Base-by-base conservation (phyloP, 352 stramenopile genomes). In the Phytophthora meadii region DNA sequence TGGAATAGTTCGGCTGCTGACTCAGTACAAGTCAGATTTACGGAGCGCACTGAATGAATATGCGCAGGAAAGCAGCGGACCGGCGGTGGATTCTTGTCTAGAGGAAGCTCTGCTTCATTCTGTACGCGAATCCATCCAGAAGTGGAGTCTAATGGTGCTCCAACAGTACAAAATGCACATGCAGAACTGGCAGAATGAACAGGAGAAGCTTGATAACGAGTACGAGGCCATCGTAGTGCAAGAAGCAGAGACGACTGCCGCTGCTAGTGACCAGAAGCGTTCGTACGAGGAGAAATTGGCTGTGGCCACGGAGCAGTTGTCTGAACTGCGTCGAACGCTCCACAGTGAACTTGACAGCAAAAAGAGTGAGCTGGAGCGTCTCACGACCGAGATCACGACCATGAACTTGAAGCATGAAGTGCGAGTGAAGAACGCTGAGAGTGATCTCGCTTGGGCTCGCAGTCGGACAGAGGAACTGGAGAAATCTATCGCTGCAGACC, bases 1-100 rank as follows among this genome's bases (percentile, higher is more conserved):
- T 54, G 77, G 77, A 1, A 61, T 92, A 1, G 45, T 79, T 25
- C 56, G 61, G n/a, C 42, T 83, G 30, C 52, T 90, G 27, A 82
- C 77, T 17, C 74, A 88, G 57, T 89, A 89, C 63, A 83, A 88
- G 58, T 81, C 77, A 15, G 77, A 88, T 60, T 48, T 92, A 25
- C 54, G 65, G 8, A 60, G 61, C 22, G 75, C 79, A 8, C n/a
- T 89, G 0, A 56, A 71, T 6, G 51, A 68, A n/a, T 90, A 88
- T 68, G 65, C 63, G n/a, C 45, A 59, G 1, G 19, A 63, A 54
- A 55, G 63, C 15, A 76, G 57, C 24, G 72, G 74, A 2, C 68
- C 74, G 34, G 45, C 61, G 10, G 32, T 72, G n/a, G 57, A 77
- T 42, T 28, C 19, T n/a, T 54, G 44, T 17, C 63, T 90, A 10